Evolutionary conservation across 1,139 yeast genomes (phyloP).

Genomic region (Sugiyamaella castrensis): DNA sequence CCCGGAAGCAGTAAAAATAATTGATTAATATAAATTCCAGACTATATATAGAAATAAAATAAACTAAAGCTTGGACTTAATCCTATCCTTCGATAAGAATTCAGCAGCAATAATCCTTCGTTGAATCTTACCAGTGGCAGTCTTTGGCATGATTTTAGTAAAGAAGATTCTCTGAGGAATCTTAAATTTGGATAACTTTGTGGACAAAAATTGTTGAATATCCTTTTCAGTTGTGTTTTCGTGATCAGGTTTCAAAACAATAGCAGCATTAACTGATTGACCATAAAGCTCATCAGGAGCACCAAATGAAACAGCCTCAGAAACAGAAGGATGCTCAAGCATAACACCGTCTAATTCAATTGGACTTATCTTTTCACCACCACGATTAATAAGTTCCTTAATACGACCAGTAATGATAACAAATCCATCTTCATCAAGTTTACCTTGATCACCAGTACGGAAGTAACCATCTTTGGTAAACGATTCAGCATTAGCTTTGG

Average conservation of each 20-base stretch:
- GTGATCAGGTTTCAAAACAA: constrained; percentile 48
- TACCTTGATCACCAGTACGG: constrained; percentile 73
- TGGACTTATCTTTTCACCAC: constrained; percentile 70
- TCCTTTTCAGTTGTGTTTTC: constrained; percentile 42
- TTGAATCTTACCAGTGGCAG: constrained; percentile 70
- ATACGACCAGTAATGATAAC: constrained; percentile 60
- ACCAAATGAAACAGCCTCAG: constrained; percentile 68
- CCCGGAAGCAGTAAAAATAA: background rate
- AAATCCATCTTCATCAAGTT: constrained; percentile 55
- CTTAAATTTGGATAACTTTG: constrained; percentile 52
- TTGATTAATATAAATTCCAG: background rate
- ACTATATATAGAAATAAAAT: background rate
- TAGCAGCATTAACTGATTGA: constrained; percentile 63
- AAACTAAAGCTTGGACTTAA: constrained; percentile 31
- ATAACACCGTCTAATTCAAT: constrained; percentile 59
- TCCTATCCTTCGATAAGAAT: constrained; percentile 32
- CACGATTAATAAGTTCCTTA: constrained; percentile 64
- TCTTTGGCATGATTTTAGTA: constrained; percentile 61
- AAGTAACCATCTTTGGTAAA: constrained; percentile 57
- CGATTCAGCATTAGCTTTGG: constrained; percentile 61
- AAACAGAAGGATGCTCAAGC: constrained; percentile 53
- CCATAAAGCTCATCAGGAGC: constrained; percentile 63
- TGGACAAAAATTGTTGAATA: constrained; percentile 44
- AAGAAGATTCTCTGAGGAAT: constrained; percentile 55
- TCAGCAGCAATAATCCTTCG: constrained; percentile 54